Base-by-base conservation (phyloP, 1,284 basidiomycete species). In the Inonotus hispidus region DNA sequence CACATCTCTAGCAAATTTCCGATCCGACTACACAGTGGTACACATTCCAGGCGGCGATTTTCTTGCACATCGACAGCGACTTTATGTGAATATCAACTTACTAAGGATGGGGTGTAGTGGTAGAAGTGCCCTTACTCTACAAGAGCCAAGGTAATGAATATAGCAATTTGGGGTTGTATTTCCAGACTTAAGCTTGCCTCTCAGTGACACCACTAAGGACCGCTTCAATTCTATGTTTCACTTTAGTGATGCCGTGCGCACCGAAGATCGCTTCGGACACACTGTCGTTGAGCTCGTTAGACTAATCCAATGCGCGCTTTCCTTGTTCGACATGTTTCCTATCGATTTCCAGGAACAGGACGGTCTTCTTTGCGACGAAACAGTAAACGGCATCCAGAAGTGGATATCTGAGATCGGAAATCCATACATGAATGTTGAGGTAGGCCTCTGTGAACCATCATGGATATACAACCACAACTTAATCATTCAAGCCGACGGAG, bases 1-100 rank as follows among this genome's bases (percentile, higher is more conserved):
- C 58, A 92, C 90, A n/a, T 91, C 88, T 6, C 80, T 92, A 19
- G 87, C 87, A 47, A 85, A 89, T 73, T 92, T 92, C 70, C 87
- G 87, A 57, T 91, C 88, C 2, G 90, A 92, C 74, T 89, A 84
- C 69, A 89, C 88, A 58, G 89, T 92, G 62, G 86, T 92, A 21
- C 83, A 81, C 61, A 83, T 92, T 59, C 88, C 88, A 0, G 73
- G 78, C 54, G 90, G 90, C 29, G 78, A 86, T 69, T 88, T 85
- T 70, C 75, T 82, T 21, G 77, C 79, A 32, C 76, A 79, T 37
- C 79, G 79, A 62, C 82, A 87, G 63, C 83, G 83, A 62, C 79
- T 92, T 29, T 90, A 88, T 71, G 79, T 84, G 52, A 92, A 92
- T 68, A 88, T 92, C 65, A 87, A 87, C 69, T 76, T 92, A 16